Evolutionary conservation across 2,329 filamentous ascomycete genomes (phyloP).

Genomic region (Podosphaera fusca): DNA sequence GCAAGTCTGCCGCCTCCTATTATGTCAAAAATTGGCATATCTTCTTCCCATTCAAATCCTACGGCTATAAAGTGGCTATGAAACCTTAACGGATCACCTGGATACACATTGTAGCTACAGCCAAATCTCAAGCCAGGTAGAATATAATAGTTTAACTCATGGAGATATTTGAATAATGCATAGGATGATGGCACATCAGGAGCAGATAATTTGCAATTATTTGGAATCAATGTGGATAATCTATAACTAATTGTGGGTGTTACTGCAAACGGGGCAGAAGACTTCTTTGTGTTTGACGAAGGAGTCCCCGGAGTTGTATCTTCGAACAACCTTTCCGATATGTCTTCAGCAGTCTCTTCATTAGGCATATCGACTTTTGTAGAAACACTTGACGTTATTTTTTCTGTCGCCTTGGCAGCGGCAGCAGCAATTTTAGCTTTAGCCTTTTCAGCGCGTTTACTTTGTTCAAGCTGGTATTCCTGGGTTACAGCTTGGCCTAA

Average conservation of each 20-base stretch:
- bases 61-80: slow-evolving; percentile 84
- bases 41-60: slow-evolving; percentile 69
- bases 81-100: slow-evolving; percentile 80
- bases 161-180: slow-evolving; percentile 59
- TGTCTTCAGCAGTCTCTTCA: not conserved
- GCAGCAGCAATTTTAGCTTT: slow-evolving; percentile 10
- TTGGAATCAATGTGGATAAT: slow-evolving; percentile 13
- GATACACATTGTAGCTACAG: slow-evolving; percentile 84
- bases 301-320: not conserved
- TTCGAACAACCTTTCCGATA: not conserved
- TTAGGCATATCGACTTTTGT: not conserved
- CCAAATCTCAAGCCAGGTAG: slow-evolving; percentile 87
- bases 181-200: slow-evolving; percentile 30
- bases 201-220: slow-evolving; percentile 5
- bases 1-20: slow-evolving; percentile 71
- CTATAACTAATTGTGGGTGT: slow-evolving; percentile 24
- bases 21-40: slow-evolving; percentile 64
- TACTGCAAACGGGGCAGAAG: slow-evolving; percentile 14
- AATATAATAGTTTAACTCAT: slow-evolving; percentile 60
- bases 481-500: slow-evolving; percentile 24
- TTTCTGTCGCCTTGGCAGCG: slow-evolving; percentile 1
- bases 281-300: not conserved
- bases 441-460: slow-evolving; percentile 10
- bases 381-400: not conserved
- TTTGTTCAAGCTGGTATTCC: slow-evolving; percentile 14